Percentiles rank a stretch among this genome's conserved stretches.
Evolutionary conservation across 1,139 yeast species (phyloP).

Genomic region (Saccharomycopsis phalli): DNA sequence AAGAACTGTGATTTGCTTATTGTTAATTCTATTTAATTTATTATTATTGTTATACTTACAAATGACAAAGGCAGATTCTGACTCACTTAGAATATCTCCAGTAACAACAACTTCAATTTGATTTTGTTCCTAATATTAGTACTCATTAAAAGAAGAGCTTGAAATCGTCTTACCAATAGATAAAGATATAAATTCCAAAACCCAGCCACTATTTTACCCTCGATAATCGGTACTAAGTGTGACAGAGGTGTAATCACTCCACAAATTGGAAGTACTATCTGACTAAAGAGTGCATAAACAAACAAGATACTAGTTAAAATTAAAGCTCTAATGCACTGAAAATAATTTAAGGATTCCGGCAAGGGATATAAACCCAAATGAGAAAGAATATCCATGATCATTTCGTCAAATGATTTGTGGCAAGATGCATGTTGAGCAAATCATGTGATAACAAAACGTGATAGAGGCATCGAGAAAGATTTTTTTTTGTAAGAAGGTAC

Average conservation of each 20-base stretch:
- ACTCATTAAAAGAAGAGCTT: too few species aligned
- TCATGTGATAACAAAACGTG: not conserved
- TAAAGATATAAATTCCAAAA: slow-evolving; percentile 16
- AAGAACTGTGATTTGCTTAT: slow-evolving; percentile 23
- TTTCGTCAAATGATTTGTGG: not conserved
- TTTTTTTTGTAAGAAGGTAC: not conserved
- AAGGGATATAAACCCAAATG: not conserved
- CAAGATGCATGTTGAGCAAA: not conserved
- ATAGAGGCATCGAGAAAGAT: not conserved
- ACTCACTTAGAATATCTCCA: slow-evolving; percentile 12
- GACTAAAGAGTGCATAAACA: slow-evolving; percentile 9
- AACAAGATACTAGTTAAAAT: slow-evolving; percentile 2
- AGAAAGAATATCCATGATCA: not conserved
- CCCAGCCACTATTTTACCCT: slow-evolving; percentile 8
- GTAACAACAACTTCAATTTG: slow-evolving; percentile 16
- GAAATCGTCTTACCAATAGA: slow-evolving; percentile 14
- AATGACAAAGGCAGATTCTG: slow-evolving; percentile 15
- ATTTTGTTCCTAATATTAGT: slow-evolving; percentile 17
- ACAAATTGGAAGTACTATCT: slow-evolving; percentile 13
- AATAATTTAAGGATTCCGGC: not conserved
- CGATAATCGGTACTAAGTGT: too few species aligned
- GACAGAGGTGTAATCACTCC: too few species aligned
- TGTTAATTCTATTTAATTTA: too few species aligned
- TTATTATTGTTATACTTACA: slow-evolving; percentile 4
- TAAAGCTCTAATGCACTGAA: slow-evolving; percentile 1